Percentiles rank a stretch among this genome's conserved stretches.
phyloP scores from a whole-genome alignment of 352 stramenopile species.

The Pythium dissimile region DNA sequence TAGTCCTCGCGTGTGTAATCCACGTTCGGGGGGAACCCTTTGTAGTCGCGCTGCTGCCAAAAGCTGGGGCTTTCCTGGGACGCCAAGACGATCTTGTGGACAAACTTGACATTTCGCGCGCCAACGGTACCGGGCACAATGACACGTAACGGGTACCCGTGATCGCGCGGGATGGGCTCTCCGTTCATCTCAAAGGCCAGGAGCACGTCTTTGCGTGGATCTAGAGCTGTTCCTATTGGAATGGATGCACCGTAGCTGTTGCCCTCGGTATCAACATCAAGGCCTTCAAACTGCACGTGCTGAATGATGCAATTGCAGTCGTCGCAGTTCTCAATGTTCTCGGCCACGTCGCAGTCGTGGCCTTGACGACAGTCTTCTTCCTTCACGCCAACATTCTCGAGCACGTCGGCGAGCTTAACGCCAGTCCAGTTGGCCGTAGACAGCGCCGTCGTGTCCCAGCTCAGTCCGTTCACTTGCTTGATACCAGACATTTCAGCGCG shows the following conservation, averaged over 20 bases:
- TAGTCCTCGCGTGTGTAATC: slow-evolving; percentile 85
- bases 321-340: slow-evolving; percentile 50
- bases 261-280: slow-evolving; percentile 81
- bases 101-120: slow-evolving; percentile 97
- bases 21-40: slow-evolving; percentile 81
- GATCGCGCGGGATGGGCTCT: slow-evolving; percentile 89
- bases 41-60: slow-evolving; percentile 93
- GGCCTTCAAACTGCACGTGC: slow-evolving; percentile 83
- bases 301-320: slow-evolving; percentile 71
- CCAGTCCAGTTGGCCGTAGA: slow-evolving; percentile 95
- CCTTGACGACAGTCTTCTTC: slow-evolving; percentile 56
- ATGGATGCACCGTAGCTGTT: slow-evolving; percentile 88
- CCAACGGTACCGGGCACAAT: slow-evolving; percentile 95
- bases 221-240: slow-evolving; percentile 92
- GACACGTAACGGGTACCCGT: slow-evolving; percentile 95
- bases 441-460: slow-evolving; percentile 88
- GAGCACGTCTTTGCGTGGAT: slow-evolving; percentile 94
- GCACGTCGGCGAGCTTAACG: slow-evolving; percentile 91
- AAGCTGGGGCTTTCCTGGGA: slow-evolving; percentile 84
- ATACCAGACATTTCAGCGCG: slow-evolving; percentile 91
- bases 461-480: slow-evolving; percentile 85
- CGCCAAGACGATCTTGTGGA: slow-evolving; percentile 88
- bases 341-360: slow-evolving; percentile 50
- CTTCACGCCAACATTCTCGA: slow-evolving; percentile 83
- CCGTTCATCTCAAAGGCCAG: slow-evolving; percentile 99